Evolutionary conservation across 1,139 yeast genomes (phyloP).

Genomic region (Lodderomyces orthopsilosis): DNA sequence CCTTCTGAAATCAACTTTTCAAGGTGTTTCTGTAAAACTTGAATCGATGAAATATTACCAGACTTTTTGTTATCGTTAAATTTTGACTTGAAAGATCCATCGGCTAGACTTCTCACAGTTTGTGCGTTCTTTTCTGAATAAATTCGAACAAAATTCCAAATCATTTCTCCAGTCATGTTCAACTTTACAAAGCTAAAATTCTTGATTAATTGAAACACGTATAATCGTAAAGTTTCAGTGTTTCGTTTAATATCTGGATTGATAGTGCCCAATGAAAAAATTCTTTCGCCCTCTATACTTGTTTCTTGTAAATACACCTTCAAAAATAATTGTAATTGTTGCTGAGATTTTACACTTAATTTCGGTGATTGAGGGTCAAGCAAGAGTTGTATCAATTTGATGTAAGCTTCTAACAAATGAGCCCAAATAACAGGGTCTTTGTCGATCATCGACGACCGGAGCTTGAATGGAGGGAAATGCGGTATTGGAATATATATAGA

Average conservation of each 20-base stretch:
- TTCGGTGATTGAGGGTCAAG: constrained; percentile 30
- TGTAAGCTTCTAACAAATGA: constrained; percentile 63
- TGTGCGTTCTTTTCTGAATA: constrained; percentile 48
- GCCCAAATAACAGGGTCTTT: constrained; percentile 84
- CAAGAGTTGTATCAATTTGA: constrained; percentile 47
- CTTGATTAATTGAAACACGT: constrained; percentile 53
- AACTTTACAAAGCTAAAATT: constrained; percentile 53
- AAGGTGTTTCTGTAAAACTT: constrained; percentile 43
- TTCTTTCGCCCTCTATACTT: constrained; percentile 54
- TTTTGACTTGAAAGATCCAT: constrained; percentile 49
- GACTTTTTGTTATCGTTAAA: constrained; percentile 50
- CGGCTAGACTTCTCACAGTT: constrained; percentile 51
- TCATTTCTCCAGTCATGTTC: constrained; percentile 53
- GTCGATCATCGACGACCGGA: constrained; percentile 70
- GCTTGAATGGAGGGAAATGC: constrained; percentile 68
- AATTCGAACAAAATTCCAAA: constrained; percentile 61
- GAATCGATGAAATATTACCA: constrained; percentile 47
- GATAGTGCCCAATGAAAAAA: constrained; percentile 65
- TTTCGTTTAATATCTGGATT: constrained; percentile 64
- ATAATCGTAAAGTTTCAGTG: constrained; percentile 44
- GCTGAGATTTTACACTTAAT: constrained; percentile 52
- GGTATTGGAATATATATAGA: constrained; percentile 48
- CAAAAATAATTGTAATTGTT: constrained; percentile 56
- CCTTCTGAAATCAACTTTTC: constrained; percentile 43
- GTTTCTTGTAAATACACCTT: constrained; percentile 59